Evolutionary conservation across 495 filamentous ascomycete species (phyloP).

Genomic region (Umbilicaria muhlenbergii): DNA sequence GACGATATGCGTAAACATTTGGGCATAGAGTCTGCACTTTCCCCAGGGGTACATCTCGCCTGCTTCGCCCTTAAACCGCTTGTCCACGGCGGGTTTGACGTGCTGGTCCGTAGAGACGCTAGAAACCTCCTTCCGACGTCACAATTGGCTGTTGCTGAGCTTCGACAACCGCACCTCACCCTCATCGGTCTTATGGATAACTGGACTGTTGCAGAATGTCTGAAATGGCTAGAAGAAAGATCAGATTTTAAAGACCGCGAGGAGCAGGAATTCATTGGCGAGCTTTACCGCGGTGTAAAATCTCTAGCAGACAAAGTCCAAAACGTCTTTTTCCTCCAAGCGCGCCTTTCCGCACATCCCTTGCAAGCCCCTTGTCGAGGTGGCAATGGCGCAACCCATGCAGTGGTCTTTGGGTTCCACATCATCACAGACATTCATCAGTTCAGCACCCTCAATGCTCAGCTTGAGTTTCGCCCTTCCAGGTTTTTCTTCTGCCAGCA

Average conservation of each 20-base stretch:
- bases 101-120: slow-evolving; percentile 49
- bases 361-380: slow-evolving; percentile 29
- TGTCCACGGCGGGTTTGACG: slow-evolving; percentile 52
- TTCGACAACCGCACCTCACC: slow-evolving; percentile 43
- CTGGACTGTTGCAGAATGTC: slow-evolving; percentile 33
- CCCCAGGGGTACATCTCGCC: slow-evolving; percentile 57
- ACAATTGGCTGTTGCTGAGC: slow-evolving; percentile 36
- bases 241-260: slow-evolving; percentile 14
- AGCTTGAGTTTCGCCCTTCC: slow-evolving; percentile 32
- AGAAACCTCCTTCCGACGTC: slow-evolving; percentile 54
- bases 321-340: slow-evolving; percentile 27
- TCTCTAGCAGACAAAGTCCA: slow-evolving; percentile 28
- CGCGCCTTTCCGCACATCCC: slow-evolving; percentile 32
- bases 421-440: slow-evolving; percentile 36
- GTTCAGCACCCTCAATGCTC: slow-evolving; percentile 21
- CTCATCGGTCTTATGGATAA: slow-evolving; percentile 42
- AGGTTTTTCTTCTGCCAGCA: slow-evolving; percentile 42
- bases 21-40: slow-evolving; percentile 30
- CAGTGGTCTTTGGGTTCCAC: slow-evolving; percentile 36
- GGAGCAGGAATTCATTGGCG: slow-evolving; percentile 24
- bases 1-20: slow-evolving; percentile 45
- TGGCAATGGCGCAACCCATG: slow-evolving; percentile 12
- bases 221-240: slow-evolving; percentile 22
- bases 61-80: slow-evolving; percentile 60
- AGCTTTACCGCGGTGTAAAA: slow-evolving; percentile 25